Evolutionary conservation across 78 protist genomes (phyloP).

Genomic region (Reticulomyxa filosa): DNA sequence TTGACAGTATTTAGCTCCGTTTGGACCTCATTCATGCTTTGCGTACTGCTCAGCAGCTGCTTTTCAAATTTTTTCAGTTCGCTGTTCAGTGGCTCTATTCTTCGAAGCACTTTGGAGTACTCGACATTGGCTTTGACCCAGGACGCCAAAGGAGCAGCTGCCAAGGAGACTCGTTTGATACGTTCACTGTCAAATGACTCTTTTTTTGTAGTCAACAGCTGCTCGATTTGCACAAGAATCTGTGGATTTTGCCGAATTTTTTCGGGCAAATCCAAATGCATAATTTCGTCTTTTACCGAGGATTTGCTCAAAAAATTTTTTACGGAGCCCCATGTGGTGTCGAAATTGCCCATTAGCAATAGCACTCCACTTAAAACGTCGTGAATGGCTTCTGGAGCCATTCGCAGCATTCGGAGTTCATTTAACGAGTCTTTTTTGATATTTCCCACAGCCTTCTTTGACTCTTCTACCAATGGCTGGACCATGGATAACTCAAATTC

Average conservation of each 20-base stretch:
- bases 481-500: conserved; percentile 24
- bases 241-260: conserved; percentile 19
- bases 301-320: conserved; percentile 25
- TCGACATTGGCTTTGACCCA: conserved; percentile 57
- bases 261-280: conserved; percentile 35
- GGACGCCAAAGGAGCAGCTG: conserved; percentile 59
- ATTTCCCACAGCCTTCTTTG: conserved; percentile 36
- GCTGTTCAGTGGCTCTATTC: not conserved
- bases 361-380: conserved; percentile 57
- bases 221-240: not conserved
- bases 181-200: conserved; percentile 27
- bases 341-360: conserved; percentile 32
- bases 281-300: conserved; percentile 30
- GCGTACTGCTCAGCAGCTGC: not conserved
- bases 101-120: conserved; percentile 25
- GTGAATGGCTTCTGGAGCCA: conserved; percentile 44
- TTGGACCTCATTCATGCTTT: not conserved
- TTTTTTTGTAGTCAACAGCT: conserved; percentile 8
- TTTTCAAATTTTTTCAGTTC: not conserved
- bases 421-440: conserved; percentile 19
- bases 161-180: conserved; percentile 28
- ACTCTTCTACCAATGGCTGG: conserved; percentile 49
- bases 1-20: conserved; percentile 19
- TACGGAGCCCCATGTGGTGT: conserved; percentile 55
- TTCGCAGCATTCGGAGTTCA: conserved; percentile 35